phyloP scores from a whole-genome alignment of 257 asterid species.

The Knoxia roxburghii region DNA sequence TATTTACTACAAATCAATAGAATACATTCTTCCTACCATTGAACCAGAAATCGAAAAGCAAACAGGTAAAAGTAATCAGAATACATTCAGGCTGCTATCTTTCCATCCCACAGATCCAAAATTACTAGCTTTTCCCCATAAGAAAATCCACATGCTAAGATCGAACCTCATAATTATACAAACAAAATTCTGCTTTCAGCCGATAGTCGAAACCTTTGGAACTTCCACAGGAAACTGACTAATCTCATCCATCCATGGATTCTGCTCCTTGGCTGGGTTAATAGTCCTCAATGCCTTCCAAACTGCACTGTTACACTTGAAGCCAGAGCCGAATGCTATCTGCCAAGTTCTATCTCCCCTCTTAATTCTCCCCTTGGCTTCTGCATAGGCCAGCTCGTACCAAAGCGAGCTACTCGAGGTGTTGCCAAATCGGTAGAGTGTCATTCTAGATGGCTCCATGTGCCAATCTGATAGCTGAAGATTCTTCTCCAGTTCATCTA shows the following conservation, averaged over 20 bases:
- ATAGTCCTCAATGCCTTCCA: conserved; percentile 72
- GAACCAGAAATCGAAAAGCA: neutral
- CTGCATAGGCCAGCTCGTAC: conserved; percentile 65
- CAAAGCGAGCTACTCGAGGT: conserved; percentile 84
- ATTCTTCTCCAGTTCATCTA: conserved; percentile 73
- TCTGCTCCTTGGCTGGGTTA: conserved; percentile 38
- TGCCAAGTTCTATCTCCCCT: conserved; percentile 83
- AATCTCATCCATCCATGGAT: conserved; percentile 38
- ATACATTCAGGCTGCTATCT: neutral
- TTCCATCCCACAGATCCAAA: neutral
- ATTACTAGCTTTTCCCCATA: neutral
- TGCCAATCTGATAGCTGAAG: conserved; percentile 70
- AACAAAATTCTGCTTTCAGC: neutral
- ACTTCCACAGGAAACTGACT: conserved; percentile 34
- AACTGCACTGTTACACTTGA: conserved; percentile 82
- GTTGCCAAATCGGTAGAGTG: conserved; percentile 69
- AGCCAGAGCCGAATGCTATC: conserved; percentile 84
- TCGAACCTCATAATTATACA: neutral
- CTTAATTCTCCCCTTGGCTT: conserved; percentile 75
- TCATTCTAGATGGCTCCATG: conserved; percentile 84
- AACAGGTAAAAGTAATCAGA: neutral
- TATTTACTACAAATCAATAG: neutral
- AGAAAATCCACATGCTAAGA: neutral
- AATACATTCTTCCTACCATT: neutral
- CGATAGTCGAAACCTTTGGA: conserved; percentile 28